Evolutionary conservation across 306 rosid genomes (phyloP).

Genomic region (Ormosia emarginata): DNA sequence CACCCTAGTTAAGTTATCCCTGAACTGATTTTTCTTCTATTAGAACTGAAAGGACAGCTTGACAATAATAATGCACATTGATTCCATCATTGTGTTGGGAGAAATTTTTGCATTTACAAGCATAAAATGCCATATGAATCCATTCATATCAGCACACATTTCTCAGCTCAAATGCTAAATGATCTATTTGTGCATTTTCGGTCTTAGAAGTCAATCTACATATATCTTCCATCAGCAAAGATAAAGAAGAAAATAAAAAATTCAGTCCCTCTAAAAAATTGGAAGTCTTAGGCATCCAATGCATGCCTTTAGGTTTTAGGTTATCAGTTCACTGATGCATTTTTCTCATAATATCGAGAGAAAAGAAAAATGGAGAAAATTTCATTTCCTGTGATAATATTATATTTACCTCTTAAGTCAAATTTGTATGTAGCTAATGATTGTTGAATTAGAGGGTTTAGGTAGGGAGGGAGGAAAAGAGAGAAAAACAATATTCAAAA

Average conservation of each 20-base stretch:
- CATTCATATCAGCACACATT: background rate
- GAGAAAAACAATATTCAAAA: no score
- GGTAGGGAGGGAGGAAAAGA: no score
- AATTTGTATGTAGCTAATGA: background rate
- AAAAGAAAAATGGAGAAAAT: background rate
- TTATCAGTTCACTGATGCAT: background rate
- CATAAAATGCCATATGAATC: background rate
- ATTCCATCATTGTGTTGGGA: background rate
- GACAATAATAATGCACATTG: conserved; percentile 1
- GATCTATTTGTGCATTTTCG: background rate
- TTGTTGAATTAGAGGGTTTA: background rate
- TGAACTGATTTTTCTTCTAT: background rate
- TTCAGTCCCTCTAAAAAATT: background rate
- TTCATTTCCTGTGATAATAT: background rate
- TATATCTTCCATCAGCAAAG: background rate
- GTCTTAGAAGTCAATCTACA: background rate
- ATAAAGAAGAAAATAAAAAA: background rate
- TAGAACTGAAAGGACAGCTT: conserved; percentile 9
- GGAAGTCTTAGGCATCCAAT: background rate
- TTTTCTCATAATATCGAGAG: background rate
- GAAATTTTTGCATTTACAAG: background rate
- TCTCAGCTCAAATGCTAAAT: background rate
- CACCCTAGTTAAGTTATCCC: background rate
- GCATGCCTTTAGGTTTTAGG: background rate
- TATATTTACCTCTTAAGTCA: background rate